Evolutionary conservation across 306 rosid genomes (phyloP), one percentile per base, ranked within the genome.

Genomic region (Dalbergia cultrata): DNA sequence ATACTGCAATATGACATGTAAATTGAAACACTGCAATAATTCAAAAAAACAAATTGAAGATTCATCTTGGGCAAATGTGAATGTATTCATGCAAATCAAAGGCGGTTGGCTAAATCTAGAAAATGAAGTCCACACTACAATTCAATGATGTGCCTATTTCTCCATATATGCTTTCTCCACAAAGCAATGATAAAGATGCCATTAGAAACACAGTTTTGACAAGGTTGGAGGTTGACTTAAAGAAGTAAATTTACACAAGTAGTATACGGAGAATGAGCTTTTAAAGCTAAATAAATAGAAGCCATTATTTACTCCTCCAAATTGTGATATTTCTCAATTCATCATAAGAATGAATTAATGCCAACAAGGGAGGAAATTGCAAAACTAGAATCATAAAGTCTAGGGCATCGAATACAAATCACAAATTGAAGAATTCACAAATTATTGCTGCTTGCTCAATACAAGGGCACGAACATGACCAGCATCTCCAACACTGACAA

Each of bases 121-220:
- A 58, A 59, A 39, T 58, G n/a, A 74, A 56, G 37, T 52, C 19
- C 2, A 67, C 34, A 72, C 44, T 66, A 57, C 70, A 31, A 54
- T 13, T 45, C 62, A 50, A 44, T 50, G 44, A 53, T 18, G 67
- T n/a, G 18, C 21, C 44, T 21, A 72, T 31, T 47, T 67, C 81
- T 56, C 56, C 67, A 21, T 18, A 22, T 56, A 56, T 53, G 67
- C 9, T 19, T 31, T 17, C 13, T 13, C 43, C 14, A 34, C 26
- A 45, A 70, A 47, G 68, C 39, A n/a, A 70, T 17, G 66, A 33
- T 49, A 53, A 65, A 53, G 18, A 63, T 62, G 54, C 59, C 59
- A 56, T 54, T 1, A 65, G 26, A 22, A 77, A 52, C 13, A 47
- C 18, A 8, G 17, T 5, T 43, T 14, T 13, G 31, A 39, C 18